Evolutionary conservation across 2,329 filamentous ascomycete genomes (phyloP).

Genomic region (Tolypocladium pustulatum): DNA sequence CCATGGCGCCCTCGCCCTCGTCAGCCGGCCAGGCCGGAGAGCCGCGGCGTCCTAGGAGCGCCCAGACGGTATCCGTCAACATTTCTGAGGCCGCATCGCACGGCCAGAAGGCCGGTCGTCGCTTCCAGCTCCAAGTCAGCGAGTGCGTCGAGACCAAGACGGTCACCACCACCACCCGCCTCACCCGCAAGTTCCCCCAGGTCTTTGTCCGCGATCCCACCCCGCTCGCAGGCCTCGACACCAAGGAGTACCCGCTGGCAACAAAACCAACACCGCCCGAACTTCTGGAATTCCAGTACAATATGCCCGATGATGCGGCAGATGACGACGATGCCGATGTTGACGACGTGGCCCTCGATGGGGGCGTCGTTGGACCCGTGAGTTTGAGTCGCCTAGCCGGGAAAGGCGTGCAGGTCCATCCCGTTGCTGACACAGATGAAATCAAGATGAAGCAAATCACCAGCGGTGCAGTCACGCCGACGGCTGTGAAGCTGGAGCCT

Average conservation of each 20-base stretch:
- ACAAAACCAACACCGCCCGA: slow-evolving; percentile 70
- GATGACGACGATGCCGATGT: slow-evolving; percentile 12
- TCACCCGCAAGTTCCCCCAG: slow-evolving; percentile 76
- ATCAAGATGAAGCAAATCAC: slow-evolving; percentile 10
- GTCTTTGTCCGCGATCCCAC: slow-evolving; percentile 66
- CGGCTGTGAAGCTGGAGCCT: slow-evolving; percentile 14
- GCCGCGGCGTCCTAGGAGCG: slow-evolving; percentile 20
- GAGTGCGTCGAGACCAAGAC: slow-evolving; percentile 60
- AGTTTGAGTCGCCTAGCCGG: not conserved
- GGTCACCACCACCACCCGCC: slow-evolving; percentile 87
- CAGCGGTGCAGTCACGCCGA: slow-evolving; percentile 14
- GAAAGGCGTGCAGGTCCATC: not conserved
- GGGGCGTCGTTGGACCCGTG: not conserved
- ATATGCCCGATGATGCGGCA: slow-evolving; percentile 30
- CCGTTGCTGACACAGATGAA: slow-evolving; percentile 1
- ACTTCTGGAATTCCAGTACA: slow-evolving; percentile 67
- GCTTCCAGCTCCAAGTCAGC: slow-evolving; percentile 46
- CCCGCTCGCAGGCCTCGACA: slow-evolving; percentile 62
- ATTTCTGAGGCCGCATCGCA: slow-evolving; percentile 29
- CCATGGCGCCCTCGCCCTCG: slow-evolving; percentile 27
- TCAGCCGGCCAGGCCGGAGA: slow-evolving; percentile 24
- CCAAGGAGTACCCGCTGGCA: slow-evolving; percentile 84
- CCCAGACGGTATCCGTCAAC: slow-evolving; percentile 35
- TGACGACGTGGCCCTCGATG: not conserved
- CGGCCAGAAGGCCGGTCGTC: slow-evolving; percentile 14